These are phyloP conservation scores for Sugiyamaella novakii DNA, from an alignment of 1,139 yeast genomes.

Conservation along the genomic window DNA sequence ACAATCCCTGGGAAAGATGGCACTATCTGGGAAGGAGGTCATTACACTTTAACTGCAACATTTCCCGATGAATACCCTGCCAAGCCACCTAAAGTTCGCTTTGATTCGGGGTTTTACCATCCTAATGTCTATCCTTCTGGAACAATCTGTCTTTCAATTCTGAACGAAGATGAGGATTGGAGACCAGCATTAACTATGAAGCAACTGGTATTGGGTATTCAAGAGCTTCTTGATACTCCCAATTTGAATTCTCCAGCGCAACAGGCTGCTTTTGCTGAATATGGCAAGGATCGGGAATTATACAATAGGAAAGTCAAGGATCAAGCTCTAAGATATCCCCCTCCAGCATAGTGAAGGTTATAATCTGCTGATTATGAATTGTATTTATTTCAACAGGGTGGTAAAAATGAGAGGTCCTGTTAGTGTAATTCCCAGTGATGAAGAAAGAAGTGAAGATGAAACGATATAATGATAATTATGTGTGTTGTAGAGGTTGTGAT, in stretches of 20 bases:
- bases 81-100: conserved; percentile 91
- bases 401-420: no score
- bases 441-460: no score
- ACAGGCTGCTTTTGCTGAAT: conserved; percentile 93
- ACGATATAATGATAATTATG: no score
- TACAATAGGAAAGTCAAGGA: conserved; percentile 79
- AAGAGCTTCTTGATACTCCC: conserved; percentile 85
- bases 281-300: conserved; percentile 53
- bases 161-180: conserved; percentile 98
- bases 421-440: no score
- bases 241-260: conserved; percentile 97
- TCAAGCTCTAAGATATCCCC: conserved; percentile 74
- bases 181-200: conserved; percentile 93
- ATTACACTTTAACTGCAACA: conserved; percentile 78
- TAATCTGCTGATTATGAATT: neutral
- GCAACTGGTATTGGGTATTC: conserved; percentile 89
- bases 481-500: no score
- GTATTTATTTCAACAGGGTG: no score
- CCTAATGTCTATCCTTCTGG: conserved; percentile 98
- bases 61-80: conserved; percentile 95
- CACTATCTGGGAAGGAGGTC: conserved; percentile 87
- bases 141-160: conserved; percentile 86
- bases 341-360: conserved; percentile 10
- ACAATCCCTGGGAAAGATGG: conserved; percentile 92
- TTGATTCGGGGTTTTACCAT: conserved; percentile 88